Conservation (phyloP, 2,329 filamentous ascomycete genomes). For the Aspergillus transmontanensis region DNA sequence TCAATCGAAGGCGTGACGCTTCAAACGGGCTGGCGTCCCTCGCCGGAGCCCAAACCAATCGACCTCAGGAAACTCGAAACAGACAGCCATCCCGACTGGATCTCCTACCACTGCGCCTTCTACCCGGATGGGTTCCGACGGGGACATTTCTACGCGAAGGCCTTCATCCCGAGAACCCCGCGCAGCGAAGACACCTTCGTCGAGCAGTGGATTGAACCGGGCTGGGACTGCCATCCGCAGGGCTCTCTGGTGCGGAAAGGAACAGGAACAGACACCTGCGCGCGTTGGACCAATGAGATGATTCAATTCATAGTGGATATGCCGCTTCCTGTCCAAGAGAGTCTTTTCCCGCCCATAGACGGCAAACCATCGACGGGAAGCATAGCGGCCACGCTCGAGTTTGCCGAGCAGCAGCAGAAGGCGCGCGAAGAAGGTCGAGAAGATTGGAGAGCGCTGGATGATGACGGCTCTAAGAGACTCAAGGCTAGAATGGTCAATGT, state of each 20-base stretch:
- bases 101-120: constrained; percentile 2
- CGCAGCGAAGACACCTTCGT: not conserved
- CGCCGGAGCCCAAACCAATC: not conserved
- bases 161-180: not conserved
- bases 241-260: not conserved
- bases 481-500: no score
- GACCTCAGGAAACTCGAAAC: not conserved
- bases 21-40: constrained; percentile 1
- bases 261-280: not conserved
- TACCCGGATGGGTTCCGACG: not conserved
- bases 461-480: not conserved
- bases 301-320: not conserved
- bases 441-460: not conserved
- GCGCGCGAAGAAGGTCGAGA: not conserved
- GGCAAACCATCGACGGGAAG: not conserved
- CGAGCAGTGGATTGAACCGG: constrained; percentile 6
- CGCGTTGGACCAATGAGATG: constrained; percentile 1
- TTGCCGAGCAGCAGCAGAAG: not conserved
- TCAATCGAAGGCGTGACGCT: not conserved
- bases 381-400: not conserved
- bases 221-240: constrained; percentile 3
- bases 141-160: not conserved
- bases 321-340: not conserved
- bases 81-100: constrained; percentile 6
- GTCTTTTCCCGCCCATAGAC: not conserved